Evolutionary conservation across 768 basidiomycete species (phyloP).

Genomic region (Amanita molliuscula): DNA sequence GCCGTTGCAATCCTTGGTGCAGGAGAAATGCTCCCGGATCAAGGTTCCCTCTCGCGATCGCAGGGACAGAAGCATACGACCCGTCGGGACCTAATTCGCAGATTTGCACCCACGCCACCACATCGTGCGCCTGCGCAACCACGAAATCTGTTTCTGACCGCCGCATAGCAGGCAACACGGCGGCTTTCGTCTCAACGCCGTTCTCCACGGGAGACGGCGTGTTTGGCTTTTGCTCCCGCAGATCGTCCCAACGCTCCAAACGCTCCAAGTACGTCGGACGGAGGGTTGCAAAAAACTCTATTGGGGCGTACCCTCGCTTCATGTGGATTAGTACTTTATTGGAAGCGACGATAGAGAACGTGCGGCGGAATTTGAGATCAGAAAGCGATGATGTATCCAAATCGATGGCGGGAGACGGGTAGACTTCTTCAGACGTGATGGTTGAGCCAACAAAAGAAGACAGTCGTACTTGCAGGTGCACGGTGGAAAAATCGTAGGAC

Average conservation of each 20-base stretch:
- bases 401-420: constrained; percentile 66
- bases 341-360: constrained; percentile 69
- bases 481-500: constrained; percentile 76
- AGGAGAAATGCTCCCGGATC: constrained; percentile 83
- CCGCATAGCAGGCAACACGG: constrained; percentile 63
- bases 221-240: constrained; percentile 63
- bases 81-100: constrained; percentile 83
- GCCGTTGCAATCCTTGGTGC: constrained; percentile 89
- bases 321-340: constrained; percentile 66
- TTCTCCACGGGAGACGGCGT: constrained; percentile 25
- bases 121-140: constrained; percentile 78
- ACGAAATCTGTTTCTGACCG: constrained; percentile 91
- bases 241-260: constrained; percentile 89
- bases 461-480: constrained; percentile 83
- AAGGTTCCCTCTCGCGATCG: constrained; percentile 60
- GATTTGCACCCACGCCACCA: constrained; percentile 81
- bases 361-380: constrained; percentile 76
- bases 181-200: constrained; percentile 29
- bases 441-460: constrained; percentile 77
- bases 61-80: constrained; percentile 73
- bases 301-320: constrained; percentile 66
- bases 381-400: constrained; percentile 62
- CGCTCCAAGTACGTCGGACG: constrained; percentile 80
- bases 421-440: constrained; percentile 68
- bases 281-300: constrained; percentile 85